Base-by-base conservation (phyloP, 371 early-diverging fungal species). In the Mortierella sp. region DNA sequence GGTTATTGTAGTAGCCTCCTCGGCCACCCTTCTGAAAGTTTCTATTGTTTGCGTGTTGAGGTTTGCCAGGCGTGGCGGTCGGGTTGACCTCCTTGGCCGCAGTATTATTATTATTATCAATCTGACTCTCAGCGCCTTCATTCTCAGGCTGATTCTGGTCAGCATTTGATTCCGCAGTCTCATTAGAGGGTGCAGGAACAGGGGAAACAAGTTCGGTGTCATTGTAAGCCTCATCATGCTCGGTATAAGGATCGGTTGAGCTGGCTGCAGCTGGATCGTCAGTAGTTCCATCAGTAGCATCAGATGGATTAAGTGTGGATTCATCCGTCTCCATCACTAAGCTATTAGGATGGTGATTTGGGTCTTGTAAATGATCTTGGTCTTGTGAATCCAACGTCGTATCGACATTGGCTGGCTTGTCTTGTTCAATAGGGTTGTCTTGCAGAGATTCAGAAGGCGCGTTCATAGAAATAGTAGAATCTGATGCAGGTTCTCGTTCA, bases 181-280 rank as follows among this genome's bases (percentile, higher is more conserved):
- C 65, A 19, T 63, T 64, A 10, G 61, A 48, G 7, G 77, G 63
- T 9, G 61, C 66, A 28, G 77, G 72, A 2, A 63, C 58, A 11
- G 57, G 36, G 13, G 77, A 73, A n/a, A 32, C 69, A 15, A 72
- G 63, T 47, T 73, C 73, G 1, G 78, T 70, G 24, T 53, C 70
- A 21, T 70, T 69, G 64, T 67, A 61, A 33, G 45, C 67, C 7
- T 43, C 67, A 24, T 72, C 70, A 38, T 65, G 64, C 58, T 66
- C 69, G n/a, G 65, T 72, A 38, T 74, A 69, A 40, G 57, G 74
- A 69, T 74, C 74, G 21, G 53, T 40, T 22, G 74, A 28, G n/a
- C 16, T 53, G 15, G 3, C 41, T 9, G 22, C 19, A 41, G 55
- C 13, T 43, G 67, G 38, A 61, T 61, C 62, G 16, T 3, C n/a